A percentile compares a stretch with the other conserved stretches of the same genome.
phyloP scores from a whole-genome alignment of 768 basidiomycete species.

The Mycena epipterygia region DNA sequence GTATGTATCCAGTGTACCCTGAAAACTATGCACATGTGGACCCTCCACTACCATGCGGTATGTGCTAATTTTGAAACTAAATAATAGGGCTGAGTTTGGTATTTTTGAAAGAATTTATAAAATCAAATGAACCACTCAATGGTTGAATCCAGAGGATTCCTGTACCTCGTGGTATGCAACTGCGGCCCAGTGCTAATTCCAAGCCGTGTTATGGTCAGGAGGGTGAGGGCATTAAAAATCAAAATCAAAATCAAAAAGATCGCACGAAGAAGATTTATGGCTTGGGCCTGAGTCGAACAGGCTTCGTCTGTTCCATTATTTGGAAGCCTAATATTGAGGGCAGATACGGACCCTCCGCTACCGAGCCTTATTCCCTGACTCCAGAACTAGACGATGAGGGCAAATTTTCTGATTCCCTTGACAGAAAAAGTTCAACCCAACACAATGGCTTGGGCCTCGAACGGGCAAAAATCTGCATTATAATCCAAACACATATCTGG shows the following conservation, averaged over 20 bases:
- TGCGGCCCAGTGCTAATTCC: no score
- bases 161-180: no score
- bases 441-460: slow-evolving; percentile 4
- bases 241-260: background rate
- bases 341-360: slow-evolving; percentile 10
- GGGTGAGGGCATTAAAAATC: background rate
- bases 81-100: no score
- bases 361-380: background rate
- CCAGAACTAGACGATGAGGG: background rate
- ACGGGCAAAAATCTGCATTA: background rate
- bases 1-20: background rate
- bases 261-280: background rate
- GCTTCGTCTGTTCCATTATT: background rate
- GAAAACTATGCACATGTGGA: background rate
- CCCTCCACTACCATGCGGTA: slow-evolving; percentile 11
- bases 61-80: background rate
- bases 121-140: no score
- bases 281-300: slow-evolving; percentile 11
- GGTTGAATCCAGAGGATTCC: no score
- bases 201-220: no score
- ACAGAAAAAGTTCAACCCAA: background rate
- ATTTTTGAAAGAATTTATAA: no score
- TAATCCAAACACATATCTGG: no score
- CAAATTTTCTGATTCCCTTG: no score
- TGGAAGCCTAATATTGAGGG: background rate